Evolutionary conservation across 495 filamentous ascomycete species (phyloP).

Genomic region (Staphylotrichum tortipilum): DNA sequence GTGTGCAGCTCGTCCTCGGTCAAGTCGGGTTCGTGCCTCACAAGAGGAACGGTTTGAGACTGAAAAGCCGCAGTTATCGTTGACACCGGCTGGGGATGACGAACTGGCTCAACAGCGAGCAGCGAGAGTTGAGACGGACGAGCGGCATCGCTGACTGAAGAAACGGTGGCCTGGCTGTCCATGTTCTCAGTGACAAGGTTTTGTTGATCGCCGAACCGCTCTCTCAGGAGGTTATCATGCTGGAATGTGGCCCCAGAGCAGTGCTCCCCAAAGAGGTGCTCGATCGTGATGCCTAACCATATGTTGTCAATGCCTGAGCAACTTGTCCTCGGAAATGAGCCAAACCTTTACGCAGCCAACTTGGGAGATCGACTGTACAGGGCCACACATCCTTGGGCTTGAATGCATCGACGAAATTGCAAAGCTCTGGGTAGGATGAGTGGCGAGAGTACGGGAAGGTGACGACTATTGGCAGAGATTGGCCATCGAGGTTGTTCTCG

Average conservation of each 20-base stretch:
- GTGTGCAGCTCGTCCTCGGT: no score
- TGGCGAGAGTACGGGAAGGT: constrained; percentile 84
- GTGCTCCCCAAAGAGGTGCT: constrained; percentile 59
- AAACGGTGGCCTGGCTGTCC: constrained; percentile 18
- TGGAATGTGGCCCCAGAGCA: constrained; percentile 53
- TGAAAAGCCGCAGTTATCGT: background rate
- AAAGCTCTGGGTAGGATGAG: constrained; percentile 76
- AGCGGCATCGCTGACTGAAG: background rate
- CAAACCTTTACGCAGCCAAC: constrained; percentile 48
- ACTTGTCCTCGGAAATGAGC: background rate
- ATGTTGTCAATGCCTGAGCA: constrained; percentile 11
- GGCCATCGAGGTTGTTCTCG: background rate
- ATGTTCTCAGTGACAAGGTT: background rate
- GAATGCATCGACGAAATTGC: constrained; percentile 59
- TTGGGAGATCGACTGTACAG: constrained; percentile 61
- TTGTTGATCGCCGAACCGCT: constrained; percentile 1
- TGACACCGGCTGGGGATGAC: background rate
- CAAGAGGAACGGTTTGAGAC: no score
- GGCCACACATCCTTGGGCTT: constrained; percentile 71
- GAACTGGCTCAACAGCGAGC: background rate
- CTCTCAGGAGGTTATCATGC: constrained; percentile 57
- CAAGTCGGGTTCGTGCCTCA: no score
- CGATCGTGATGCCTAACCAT: constrained; percentile 47
- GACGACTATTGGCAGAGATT: constrained; percentile 35
- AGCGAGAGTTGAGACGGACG: background rate